Conservation (phyloP, 345 rosid species). For the Combretum micranthum region DNA sequence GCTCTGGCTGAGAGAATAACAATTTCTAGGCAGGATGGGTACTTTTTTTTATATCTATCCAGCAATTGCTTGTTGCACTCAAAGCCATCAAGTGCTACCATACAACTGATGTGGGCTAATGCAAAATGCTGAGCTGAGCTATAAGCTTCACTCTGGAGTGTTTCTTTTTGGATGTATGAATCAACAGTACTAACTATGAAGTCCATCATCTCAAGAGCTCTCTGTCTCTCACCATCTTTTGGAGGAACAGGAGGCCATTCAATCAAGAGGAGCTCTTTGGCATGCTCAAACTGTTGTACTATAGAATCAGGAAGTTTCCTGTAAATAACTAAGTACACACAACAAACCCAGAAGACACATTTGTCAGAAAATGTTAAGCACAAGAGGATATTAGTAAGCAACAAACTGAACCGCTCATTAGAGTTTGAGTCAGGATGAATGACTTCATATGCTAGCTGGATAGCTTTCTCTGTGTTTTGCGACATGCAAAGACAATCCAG, state of each 20-base stretch:
- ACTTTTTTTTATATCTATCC: constrained; percentile 41
- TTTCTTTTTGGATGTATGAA: constrained; percentile 17
- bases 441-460: constrained; percentile 40
- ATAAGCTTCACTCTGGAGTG: constrained; percentile 17
- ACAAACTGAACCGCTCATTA: constrained; percentile 49
- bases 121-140: constrained; percentile 47
- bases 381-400: constrained; percentile 70
- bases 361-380: constrained; percentile 87
- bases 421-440: constrained; percentile 36
- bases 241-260: constrained; percentile 70
- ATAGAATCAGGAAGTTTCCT: constrained; percentile 86
- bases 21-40: constrained; percentile 67
- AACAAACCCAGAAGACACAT: constrained; percentile 97
- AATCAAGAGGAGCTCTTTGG: constrained; percentile 57
- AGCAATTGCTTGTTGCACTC: constrained; percentile 39
- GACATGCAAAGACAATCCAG: constrained; percentile 69
- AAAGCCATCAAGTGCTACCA: constrained; percentile 43
- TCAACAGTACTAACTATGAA: constrained; percentile 36
- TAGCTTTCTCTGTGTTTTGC: constrained; percentile 59
- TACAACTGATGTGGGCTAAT: constrained; percentile 53
- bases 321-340: constrained; percentile 95
- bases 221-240: constrained; percentile 44
- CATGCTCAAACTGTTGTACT: constrained; percentile 62
- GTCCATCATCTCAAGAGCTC: constrained; percentile 43
- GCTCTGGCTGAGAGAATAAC: constrained; percentile 54